Conservation (phyloP, 202 grass and related monocot genomes). For the Sporobolus alterniflorus region DNA sequence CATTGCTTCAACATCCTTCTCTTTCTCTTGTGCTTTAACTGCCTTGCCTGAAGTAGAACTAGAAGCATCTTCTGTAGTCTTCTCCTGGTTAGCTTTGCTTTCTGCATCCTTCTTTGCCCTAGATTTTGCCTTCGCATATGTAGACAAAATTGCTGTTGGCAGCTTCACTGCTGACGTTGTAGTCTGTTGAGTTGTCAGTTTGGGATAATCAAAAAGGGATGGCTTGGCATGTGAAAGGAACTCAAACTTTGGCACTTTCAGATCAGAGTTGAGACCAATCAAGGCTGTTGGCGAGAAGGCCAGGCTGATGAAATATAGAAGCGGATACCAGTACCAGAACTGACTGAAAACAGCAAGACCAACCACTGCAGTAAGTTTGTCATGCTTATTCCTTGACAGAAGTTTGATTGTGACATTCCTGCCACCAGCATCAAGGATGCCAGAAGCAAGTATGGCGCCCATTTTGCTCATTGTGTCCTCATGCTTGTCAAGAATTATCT, state of each 20-base stretch:
- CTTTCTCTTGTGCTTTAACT: conserved; percentile 65
- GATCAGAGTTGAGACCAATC: conserved; percentile 91
- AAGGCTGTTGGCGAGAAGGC: conserved; percentile 94
- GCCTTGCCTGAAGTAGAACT: conserved; percentile 57
- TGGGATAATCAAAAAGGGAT: conserved; percentile 92
- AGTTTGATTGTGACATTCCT: conserved; percentile 98
- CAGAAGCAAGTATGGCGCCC: conserved; percentile 98
- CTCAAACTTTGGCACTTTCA: conserved; percentile 98
- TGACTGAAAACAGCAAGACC: conserved; percentile 97
- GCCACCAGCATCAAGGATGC: conserved; percentile 97
- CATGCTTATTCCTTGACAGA: conserved; percentile 92
- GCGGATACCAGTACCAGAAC: conserved; percentile 99
- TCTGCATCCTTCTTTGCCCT: conserved; percentile 97
- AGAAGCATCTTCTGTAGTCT: conserved; percentile 58
- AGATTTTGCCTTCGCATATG: conserved; percentile 93
- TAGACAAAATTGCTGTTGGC: conserved; percentile 93
- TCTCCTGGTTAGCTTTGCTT: conserved; percentile 83
- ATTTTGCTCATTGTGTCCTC: conserved; percentile 99
- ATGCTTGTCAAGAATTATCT: conserved; percentile 99
- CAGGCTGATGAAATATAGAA: conserved; percentile 92
- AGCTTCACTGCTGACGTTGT: conserved; percentile 81
- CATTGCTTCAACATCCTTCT: conserved; percentile 88
- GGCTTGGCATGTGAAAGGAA: conserved; percentile 94
- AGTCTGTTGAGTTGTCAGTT: conserved; percentile 75
- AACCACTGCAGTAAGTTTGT: conserved; percentile 93